Evolutionary conservation across 768 basidiomycete species (phyloP).

Genomic region (Tulasnella sp.): DNA sequence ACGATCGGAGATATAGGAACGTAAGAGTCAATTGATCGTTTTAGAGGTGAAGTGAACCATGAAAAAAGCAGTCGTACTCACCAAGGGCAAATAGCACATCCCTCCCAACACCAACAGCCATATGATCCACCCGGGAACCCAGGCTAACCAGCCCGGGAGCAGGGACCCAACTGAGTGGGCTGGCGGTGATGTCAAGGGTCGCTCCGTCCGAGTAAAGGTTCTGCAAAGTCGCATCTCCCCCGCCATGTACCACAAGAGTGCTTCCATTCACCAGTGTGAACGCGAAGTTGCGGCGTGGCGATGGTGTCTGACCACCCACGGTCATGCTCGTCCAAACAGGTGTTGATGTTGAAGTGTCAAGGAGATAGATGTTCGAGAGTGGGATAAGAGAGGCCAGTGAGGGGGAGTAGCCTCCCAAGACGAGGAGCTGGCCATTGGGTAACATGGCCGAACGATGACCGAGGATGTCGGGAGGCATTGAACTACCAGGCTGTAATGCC

Average conservation of each 20-base stretch:
- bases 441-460: slow-evolving; percentile 68
- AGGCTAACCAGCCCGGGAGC: slow-evolving; percentile 45
- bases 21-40: background rate
- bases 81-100: slow-evolving; percentile 71
- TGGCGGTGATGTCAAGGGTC: slow-evolving; percentile 49
- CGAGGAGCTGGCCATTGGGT: slow-evolving; percentile 53
- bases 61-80: slow-evolving; percentile 29
- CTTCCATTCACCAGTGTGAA: slow-evolving; percentile 39
- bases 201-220: slow-evolving; percentile 55
- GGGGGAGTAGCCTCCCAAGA: slow-evolving; percentile 57
- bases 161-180: slow-evolving; percentile 49
- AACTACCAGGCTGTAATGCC: slow-evolving; percentile 37
- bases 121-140: slow-evolving; percentile 61
- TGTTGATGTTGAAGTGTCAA: slow-evolving; percentile 44
- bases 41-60: too few species aligned
- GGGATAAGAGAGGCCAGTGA: slow-evolving; percentile 36
- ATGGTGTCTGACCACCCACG: slow-evolving; percentile 35
- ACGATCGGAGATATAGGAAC: background rate
- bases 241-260: slow-evolving; percentile 68
- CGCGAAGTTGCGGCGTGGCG: slow-evolving; percentile 54
- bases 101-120: slow-evolving; percentile 49
- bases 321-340: slow-evolving; percentile 41
- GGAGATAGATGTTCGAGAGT: slow-evolving; percentile 48
- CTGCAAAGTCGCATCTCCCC: slow-evolving; percentile 45
- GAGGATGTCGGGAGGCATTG: slow-evolving; percentile 42